A percentile compares a stretch with the other conserved stretches of the same genome.
Conservation (phyloP, 2,329 filamentous ascomycete species). For the Cladophialophora bantiana region DNA sequence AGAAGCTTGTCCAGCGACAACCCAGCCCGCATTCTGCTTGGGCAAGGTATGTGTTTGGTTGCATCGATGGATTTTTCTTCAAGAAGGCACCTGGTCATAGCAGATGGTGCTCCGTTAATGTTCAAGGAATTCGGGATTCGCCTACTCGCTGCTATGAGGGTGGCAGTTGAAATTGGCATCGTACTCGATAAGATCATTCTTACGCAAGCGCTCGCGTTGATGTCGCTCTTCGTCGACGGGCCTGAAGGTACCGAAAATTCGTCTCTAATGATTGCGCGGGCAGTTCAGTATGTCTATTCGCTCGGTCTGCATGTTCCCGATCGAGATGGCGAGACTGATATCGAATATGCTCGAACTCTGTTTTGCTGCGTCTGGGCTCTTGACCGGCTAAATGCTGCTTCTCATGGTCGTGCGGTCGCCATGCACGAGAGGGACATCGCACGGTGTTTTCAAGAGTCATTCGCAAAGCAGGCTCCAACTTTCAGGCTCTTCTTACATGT, state of each 20-base stretch:
- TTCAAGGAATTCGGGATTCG: neutral
- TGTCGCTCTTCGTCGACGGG: neutral
- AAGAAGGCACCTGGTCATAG: neutral
- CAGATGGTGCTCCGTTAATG: neutral
- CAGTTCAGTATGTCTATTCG: neutral
- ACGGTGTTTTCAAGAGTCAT: conserved; percentile 60
- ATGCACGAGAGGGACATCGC: conserved; percentile 68
- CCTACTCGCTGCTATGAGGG: neutral
- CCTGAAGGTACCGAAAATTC: neutral
- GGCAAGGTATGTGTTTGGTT: conserved; percentile 64
- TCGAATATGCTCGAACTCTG: conserved; percentile 46
- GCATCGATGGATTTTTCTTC: conserved; percentile 59
- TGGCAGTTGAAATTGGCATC: neutral
- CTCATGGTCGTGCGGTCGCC: conserved; percentile 66
- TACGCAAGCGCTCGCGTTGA: neutral
- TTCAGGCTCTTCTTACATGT: conserved; percentile 66
- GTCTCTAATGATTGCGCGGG: neutral
- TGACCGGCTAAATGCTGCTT: conserved; percentile 65
- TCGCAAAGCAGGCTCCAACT: conserved; percentile 59
- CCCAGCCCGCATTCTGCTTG: conserved; percentile 50
- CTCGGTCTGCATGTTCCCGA: conserved; percentile 56
- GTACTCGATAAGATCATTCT: neutral
- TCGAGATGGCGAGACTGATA: conserved; percentile 31
- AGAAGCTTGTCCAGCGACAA: conserved; percentile 25
- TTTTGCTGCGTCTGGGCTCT: conserved; percentile 68